Evolutionary conservation across 2,329 filamentous ascomycete species (phyloP), one percentile per base, ranked within the genome.

Genomic region (Penicillium sp.): DNA sequence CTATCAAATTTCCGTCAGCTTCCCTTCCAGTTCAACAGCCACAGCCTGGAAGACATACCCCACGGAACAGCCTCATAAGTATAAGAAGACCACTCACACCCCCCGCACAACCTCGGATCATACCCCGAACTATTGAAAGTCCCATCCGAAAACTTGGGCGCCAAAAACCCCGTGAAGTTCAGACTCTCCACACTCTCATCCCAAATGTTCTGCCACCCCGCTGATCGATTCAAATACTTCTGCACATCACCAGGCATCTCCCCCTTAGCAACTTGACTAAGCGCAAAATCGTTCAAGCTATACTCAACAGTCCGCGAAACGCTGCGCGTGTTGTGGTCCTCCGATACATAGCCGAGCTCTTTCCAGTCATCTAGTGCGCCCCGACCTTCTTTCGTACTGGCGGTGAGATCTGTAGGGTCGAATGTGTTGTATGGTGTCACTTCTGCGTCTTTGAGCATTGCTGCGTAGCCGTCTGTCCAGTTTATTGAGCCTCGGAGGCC

Each of bases 201-300:
- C 87, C 87, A 90, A 58, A 90, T 87, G 65, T 88, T 89, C 27
- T 85, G 82, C 88, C 88, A 91, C 59, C 89, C 86, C n/a, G 81
- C 79, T 1, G 85, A 88, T 13, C 87, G 82, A 43, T 81, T 76
- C 16, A 89, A 76, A 65, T 90, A 90, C 50, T 79, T 86, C 3
- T 75, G 62, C 10, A 74, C 71, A 22, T 74, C 78, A 14, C 71
- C 72, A 0, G 75, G 76, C 50, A 82, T 81, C 21, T 87, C 82
- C 0, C 73, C 75, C 0, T 67, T 61, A 42, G 82, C 81, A 3
- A 80, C 80, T 3, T 89, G 74, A 3, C 86, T 87, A 3, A 72
- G 67, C 1, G 88, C 87, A 24, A 90, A 85, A 65, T 87, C 84
- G 59, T 85, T 83, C 0, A 91, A 75, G 2, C 80, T 81, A 0